Conservation (phyloP, 1,284 basidiomycete species). For the Rhodotorula sp. region DNA sequence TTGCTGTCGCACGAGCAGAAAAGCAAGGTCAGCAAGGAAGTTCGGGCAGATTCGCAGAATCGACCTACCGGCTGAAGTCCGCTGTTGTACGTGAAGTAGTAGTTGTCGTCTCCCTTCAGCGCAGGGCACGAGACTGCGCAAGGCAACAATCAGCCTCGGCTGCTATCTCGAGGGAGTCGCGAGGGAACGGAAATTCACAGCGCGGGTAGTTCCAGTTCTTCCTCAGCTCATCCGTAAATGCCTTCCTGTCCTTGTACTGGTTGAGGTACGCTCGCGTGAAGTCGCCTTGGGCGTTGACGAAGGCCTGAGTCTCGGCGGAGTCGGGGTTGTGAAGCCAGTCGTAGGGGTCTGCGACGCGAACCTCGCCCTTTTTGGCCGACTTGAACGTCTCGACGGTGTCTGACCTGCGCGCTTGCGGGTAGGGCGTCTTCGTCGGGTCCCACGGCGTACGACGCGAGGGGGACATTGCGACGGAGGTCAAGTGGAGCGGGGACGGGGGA, state of each 20-base stretch:
- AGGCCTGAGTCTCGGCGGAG: constrained; percentile 61
- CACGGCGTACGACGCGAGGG: constrained; percentile 19
- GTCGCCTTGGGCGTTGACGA: constrained; percentile 63
- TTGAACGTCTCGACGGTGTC: constrained; percentile 68
- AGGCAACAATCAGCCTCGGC: neutral
- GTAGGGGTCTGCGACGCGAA: constrained; percentile 69
- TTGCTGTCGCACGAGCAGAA: constrained; percentile 16
- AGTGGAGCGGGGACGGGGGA: neutral
- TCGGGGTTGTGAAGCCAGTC: constrained; percentile 46
- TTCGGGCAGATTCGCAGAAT: too few relatives aligned
- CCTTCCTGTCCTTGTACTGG: constrained; percentile 60
- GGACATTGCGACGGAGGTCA: neutral
- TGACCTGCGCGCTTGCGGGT: constrained; percentile 64
- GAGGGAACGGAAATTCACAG: constrained; percentile 53
- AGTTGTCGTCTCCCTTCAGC: constrained; percentile 63
- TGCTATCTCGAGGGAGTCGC: neutral
- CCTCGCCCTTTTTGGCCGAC: constrained; percentile 61
- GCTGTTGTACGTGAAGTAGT: constrained; percentile 57
- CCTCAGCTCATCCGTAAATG: constrained; percentile 62
- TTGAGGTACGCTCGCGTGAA: constrained; percentile 64
- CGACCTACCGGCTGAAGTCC: constrained; percentile 35
- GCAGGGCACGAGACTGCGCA: constrained; percentile 52
- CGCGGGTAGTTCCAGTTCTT: constrained; percentile 66
- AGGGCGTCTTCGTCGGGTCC: constrained; percentile 47
- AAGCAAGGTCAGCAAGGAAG: too few relatives aligned